Evolutionary conservation across 2,329 filamentous ascomycete species (phyloP), one percentile per base, ranked within the genome.

Genomic region (Aspergillus arachidicola): DNA sequence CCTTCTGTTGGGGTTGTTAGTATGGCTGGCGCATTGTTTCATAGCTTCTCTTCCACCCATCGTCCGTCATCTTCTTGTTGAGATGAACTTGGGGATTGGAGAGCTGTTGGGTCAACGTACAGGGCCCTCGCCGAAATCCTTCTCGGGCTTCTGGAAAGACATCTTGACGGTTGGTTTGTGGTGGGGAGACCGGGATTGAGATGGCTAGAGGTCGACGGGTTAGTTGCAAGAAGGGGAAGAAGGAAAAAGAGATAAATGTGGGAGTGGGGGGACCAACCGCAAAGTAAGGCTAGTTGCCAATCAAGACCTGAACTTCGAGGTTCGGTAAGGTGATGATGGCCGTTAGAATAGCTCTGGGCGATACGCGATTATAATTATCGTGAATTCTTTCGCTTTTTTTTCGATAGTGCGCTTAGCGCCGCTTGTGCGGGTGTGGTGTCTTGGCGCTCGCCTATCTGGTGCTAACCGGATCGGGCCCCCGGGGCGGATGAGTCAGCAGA

Each of bases 91-190:
- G 26, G 23, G 23, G 6, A 6, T 14, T 53, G 28, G 16, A 41
- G 36, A 53, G 38, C 16, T 48, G 51, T 21, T 48, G 50, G 60
- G 23, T 55, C 43, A 68, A 87, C 88, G 73, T 86, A 91, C 89
- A 80, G 92, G 92, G 82, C 89, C 90, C 82, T 97, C 94, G 85
- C 88, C 91, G 83, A 92, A 91, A 78, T 94, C 90, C 89, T 97
- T 97, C 83, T 97, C 94, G 80, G 87, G 85, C 89, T 97, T 96
- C 84, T 96, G 87, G 90, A 91, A 95, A 84, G 93, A 95, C 92
- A 96, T 96, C 72, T 84, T 91, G 83, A 66, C 41, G 53, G 65
- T 69, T 78, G 75, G 76, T 75, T 64, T 67, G 66, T 66, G 71
- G 65, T 74, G 66, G 65, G 60, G 64, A 68, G 67, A 69, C 64